Evolutionary conservation across 768 basidiomycete genomes (phyloP), one percentile per base, ranked within the genome.

Genomic region (Trametes sanguinea): DNA sequence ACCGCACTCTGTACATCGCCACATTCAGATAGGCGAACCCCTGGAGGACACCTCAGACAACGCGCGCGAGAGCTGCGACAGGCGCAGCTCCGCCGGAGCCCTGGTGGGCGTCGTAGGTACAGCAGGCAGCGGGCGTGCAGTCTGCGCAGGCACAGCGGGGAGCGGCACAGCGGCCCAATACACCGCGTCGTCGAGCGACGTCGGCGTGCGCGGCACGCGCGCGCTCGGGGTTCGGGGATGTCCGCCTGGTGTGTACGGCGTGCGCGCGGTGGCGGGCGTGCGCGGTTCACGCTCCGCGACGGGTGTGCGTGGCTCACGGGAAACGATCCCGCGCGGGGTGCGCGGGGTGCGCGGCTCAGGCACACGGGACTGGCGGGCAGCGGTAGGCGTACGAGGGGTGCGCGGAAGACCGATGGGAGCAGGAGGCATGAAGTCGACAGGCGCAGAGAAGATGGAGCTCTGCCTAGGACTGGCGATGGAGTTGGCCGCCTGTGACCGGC

Each of bases 121-220:
- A 3, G 46, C 3, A 10, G 62, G 62, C 17, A 55, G 52, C 14
- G 62, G 57, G 1, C 62, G 57, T 40, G 52, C 9, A 22, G 37
- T 29, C 4, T 37, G 45, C 1, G 50, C 7, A n/a, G 62, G 62
- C 5, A 43, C n/a, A 1, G 51, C 37, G 2, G 61, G 61, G 22
- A 57, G 37, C 1, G 62, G 51, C 22, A 54, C 46, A 16, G 37
- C 35, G 30, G 37, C 37, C 63, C 63, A 60, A 6, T 29, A 32
- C 30, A 59, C 42, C 9, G 58, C 58, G 35, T 64, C 63, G 14
- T 56, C 63, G 29, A 58, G 52, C 37, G 63, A 64, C 30, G 63
- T 64, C 35, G 63, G 63, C 35, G 63, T 64, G 30, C 54, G 63
- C 43, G 58, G 63, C 9, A 64, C 52, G 16, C 43, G 33, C 29